Evolutionary conservation across 2,329 filamentous ascomycete species (phyloP), one percentile per base, ranked within the genome.

Genomic region (Trichoderma sp.): DNA sequence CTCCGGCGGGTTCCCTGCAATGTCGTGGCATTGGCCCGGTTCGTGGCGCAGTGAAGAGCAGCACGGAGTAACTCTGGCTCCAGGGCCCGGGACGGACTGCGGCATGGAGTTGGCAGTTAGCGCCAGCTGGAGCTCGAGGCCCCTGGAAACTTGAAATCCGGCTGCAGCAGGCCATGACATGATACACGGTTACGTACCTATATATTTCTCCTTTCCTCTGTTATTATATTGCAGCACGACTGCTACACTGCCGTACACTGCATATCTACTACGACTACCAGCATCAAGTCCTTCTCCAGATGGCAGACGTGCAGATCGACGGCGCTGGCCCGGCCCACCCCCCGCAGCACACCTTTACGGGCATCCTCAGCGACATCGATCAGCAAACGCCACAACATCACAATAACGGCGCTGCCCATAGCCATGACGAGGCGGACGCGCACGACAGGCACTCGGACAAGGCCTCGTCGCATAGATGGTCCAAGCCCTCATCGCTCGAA

Each of bases 401-500:
- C 37, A 18, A 14, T 32, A n/a, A 34, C 18, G 7, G n/a, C 51
- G 37, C 4, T 28, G 16, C 63, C 3, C 49, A 18, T 21, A 21
- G n/a, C 8, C 28, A 24, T 24, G 14, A 34, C 6, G 37, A 39
- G 8, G 49, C 21, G 21, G 56, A 34, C 4, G 14, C n/a, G 1
- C 37, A 56, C 13, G 39, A 30, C 10, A 37, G 39, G 13, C 51
- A 30, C 24, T 28, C 61, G 24, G 68, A 63, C 4, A 61, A 28
- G 34, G 43, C 30, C 21, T 32, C 54, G 18, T 60, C 64, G 1
- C 32, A 66, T 10, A 34, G 55, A 14, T 34, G 72, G 13, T 72
- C 74, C 13, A 72, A 74, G 4, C 73, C 75, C 4, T 72, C 70
- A 4, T 73, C 75, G 4, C 72, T 79, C 68, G 77, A 80, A 37